Evolutionary conservation across 129 eudicot genomes (phyloP).

Genomic region (Flaveria bidentis): DNA sequence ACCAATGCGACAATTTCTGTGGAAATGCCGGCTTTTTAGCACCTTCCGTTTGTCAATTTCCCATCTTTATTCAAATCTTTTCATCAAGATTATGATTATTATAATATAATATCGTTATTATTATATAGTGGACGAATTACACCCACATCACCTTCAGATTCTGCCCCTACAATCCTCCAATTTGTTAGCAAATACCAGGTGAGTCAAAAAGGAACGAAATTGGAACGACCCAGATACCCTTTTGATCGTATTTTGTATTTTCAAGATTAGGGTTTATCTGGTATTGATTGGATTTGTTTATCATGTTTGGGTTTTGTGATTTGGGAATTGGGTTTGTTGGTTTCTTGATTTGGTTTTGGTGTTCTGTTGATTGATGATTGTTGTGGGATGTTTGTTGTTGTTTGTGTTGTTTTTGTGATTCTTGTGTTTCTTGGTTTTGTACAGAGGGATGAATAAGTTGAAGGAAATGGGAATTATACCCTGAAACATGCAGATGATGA

Average conservation of each 20-base stretch:
- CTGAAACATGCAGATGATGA: background rate
- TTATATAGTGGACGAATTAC: slow-evolving; percentile 25
- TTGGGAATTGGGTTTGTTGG: background rate
- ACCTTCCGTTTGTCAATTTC: slow-evolving; percentile 1
- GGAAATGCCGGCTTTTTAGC: slow-evolving; percentile 31
- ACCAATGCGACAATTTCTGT: background rate
- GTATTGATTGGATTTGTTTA: slow-evolving; percentile 6
- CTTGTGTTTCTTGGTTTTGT: too few species aligned
- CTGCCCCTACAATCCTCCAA: slow-evolving; percentile 13
- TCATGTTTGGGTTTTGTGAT: background rate
- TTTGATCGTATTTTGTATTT: background rate
- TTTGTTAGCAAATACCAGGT: slow-evolving; percentile 21
- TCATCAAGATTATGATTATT: background rate
- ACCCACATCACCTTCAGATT: slow-evolving; percentile 33
- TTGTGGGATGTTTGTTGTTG: background rate
- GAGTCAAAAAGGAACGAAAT: background rate
- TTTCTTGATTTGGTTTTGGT: background rate
- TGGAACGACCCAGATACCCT: slow-evolving; percentile 1
- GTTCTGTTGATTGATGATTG: too few species aligned
- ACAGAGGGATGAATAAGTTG: too few species aligned
- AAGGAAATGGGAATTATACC: too few species aligned
- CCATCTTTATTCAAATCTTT: background rate
- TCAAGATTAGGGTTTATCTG: slow-evolving; percentile 18
- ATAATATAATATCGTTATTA: slow-evolving; percentile 1
- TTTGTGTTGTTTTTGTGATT: background rate